These are phyloP conservation scores for Solanum rostratum DNA, from an alignment of 257 asterid genomes.

Conservation along the genomic window DNA sequence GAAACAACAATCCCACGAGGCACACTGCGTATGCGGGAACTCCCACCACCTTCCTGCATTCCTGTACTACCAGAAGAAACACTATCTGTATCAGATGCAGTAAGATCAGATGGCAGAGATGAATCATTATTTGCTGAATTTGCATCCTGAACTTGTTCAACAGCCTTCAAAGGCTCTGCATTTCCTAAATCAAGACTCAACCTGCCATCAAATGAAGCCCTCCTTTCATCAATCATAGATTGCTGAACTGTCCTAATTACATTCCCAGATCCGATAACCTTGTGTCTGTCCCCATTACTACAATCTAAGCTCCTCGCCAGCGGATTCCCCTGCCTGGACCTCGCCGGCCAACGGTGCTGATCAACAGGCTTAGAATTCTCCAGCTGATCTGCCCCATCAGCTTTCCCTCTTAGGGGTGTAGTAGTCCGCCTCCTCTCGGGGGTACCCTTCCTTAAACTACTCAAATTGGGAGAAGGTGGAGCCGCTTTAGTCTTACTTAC, in stretches of 20 bases:
- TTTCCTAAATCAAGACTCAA: slow-evolving; percentile 49
- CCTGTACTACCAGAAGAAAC: slow-evolving; percentile 94
- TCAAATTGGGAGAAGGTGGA: slow-evolving; percentile 61
- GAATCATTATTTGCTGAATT: slow-evolving; percentile 38
- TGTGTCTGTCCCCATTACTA: slow-evolving; percentile 32
- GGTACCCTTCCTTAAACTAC: slow-evolving; percentile 56
- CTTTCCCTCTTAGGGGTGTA: slow-evolving; percentile 54
- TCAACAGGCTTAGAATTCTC: slow-evolving; percentile 58
- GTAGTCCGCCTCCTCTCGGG: slow-evolving; percentile 61
- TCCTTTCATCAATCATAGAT: slow-evolving; percentile 65
- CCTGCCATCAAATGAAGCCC: slow-evolving; percentile 57
- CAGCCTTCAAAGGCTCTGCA: slow-evolving; percentile 41
- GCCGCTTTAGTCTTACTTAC: slow-evolving; percentile 70
- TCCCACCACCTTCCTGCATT: slow-evolving; percentile 43
- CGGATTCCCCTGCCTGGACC: slow-evolving; percentile 39
- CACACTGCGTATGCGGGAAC: slow-evolving; percentile 25
- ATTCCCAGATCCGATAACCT: slow-evolving; percentile 51
- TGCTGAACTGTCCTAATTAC: slow-evolving; percentile 37
- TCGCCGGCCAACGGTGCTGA: slow-evolving; percentile 88
- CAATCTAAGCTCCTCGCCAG: slow-evolving; percentile 65
- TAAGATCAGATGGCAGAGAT: slow-evolving; percentile 41
- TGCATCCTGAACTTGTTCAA: slow-evolving; percentile 23
- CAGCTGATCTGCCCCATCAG: slow-evolving; percentile 51
- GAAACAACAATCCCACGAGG: slow-evolving; percentile 61
- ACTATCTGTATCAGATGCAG: slow-evolving; percentile 86